Evolutionary conservation across 306 rosid species (phyloP).

Genomic region (Calophaca sinica): DNA sequence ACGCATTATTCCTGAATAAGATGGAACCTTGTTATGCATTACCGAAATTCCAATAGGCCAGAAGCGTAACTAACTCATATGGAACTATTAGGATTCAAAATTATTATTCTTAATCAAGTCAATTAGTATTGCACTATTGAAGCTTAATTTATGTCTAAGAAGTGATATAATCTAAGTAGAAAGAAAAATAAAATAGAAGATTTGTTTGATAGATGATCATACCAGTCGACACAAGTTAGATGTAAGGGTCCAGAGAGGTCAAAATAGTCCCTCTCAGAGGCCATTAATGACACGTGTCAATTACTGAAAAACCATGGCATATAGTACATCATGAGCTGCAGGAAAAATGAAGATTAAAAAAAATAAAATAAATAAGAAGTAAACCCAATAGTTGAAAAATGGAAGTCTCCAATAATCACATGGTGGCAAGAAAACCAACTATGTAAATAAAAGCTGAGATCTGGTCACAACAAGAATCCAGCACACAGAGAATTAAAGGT

Average conservation of each 20-base stretch:
- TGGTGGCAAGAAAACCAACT: no score
- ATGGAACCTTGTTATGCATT: constrained; percentile 5
- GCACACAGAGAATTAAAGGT: no score
- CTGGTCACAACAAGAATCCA: no score
- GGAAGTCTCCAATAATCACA: no score
- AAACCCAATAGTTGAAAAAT: no score
- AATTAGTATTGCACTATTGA: no score
- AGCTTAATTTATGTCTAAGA: no score
- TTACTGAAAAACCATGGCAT: no score
- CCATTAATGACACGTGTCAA: constrained; percentile 49
- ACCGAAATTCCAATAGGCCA: constrained; percentile 28
- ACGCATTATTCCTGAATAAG: constrained; percentile 65
- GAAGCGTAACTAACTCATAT: not conserved
- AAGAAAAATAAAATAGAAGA: not conserved
- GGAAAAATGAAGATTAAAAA: not conserved
- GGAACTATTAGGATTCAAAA: no score
- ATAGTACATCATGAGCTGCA: not conserved
- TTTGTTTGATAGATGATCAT: constrained; percentile 36
- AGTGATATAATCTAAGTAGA: not conserved
- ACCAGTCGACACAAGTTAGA: constrained; percentile 79
- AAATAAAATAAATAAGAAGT: not conserved
- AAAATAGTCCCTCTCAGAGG: constrained; percentile 73
- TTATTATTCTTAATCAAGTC: no score
- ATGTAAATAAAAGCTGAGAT: no score
- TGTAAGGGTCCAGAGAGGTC: constrained; percentile 84